phyloP scores from a whole-genome alignment of 2,329 filamentous ascomycete species.

The Monilinia fructicola region DNA sequence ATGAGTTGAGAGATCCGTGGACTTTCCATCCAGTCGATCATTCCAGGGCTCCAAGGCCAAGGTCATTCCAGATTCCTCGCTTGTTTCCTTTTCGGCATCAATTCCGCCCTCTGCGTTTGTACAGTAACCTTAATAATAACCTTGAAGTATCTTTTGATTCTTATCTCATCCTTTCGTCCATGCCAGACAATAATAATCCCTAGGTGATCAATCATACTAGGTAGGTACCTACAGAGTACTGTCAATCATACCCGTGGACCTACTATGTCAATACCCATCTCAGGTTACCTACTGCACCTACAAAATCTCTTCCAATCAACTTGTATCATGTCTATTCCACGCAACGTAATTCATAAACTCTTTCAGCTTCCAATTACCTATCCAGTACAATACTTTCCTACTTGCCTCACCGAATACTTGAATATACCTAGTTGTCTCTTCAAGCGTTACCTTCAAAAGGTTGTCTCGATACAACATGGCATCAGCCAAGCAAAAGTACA shows the following conservation, averaged over 20 bases:
- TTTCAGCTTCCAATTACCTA: neutral
- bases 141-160: neutral
- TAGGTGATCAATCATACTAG: too few relatives aligned
- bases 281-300: neutral
- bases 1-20: too few relatives aligned
- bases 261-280: too few relatives aligned
- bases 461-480: slow-evolving; percentile 4
- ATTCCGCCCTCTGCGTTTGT: slow-evolving; percentile 1
- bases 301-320: neutral
- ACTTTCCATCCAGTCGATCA: too few relatives aligned
- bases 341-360: neutral
- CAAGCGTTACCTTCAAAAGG: neutral
- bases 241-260: too few relatives aligned
- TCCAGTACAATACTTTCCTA: neutral
- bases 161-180: neutral
- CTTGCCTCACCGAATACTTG: slow-evolving; percentile 6
- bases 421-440: neutral
- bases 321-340: too few relatives aligned
- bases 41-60: too few relatives aligned
- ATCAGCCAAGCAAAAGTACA: slow-evolving; percentile 22
- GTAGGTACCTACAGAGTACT: too few relatives aligned
- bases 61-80: too few relatives aligned
- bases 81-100: neutral
- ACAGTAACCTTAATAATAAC: too few relatives aligned
- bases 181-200: neutral